Evolutionary conservation across 176 grass and related monocot genomes (phyloP).

Genomic region (Tillandsia fasciculata): DNA sequence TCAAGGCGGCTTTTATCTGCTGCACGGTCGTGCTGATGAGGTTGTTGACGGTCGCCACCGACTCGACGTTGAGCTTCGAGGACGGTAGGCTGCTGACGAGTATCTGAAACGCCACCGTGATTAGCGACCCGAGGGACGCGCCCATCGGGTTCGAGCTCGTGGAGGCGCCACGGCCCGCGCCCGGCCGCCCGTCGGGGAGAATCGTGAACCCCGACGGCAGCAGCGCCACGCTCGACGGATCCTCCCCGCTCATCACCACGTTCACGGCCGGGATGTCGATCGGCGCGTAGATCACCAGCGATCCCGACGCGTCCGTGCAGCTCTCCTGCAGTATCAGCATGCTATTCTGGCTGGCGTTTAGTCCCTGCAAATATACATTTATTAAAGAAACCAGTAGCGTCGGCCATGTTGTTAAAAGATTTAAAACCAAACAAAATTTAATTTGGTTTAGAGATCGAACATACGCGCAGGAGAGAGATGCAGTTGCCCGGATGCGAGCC

Average conservation of each 20-base stretch:
- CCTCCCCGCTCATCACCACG: constrained; percentile 64
- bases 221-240: constrained; percentile 46
- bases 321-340: constrained; percentile 73
- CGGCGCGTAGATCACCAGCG: constrained; percentile 55
- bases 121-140: constrained; percentile 33
- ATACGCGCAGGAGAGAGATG: constrained; percentile 37
- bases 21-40: constrained; percentile 61
- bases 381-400: neutral
- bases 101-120: constrained; percentile 76
- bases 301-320: constrained; percentile 43
- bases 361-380: constrained; percentile 27
- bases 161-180: constrained; percentile 1
- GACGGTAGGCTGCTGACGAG: constrained; percentile 59
- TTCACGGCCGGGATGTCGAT: constrained; percentile 55
- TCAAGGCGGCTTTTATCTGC: constrained; percentile 62
- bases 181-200: constrained; percentile 39
- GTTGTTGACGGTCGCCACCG: constrained; percentile 60
- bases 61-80: constrained; percentile 53
- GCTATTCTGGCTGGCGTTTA: constrained; percentile 53
- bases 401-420: neutral
- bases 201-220: constrained; percentile 74
- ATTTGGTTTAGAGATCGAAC: neutral
- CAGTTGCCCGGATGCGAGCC: constrained; percentile 22
- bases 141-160: constrained; percentile 3
- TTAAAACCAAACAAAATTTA: neutral